phyloP scores from a whole-genome alignment of 2,329 filamentous ascomycete species.

The Microdochium bolleyi region DNA sequence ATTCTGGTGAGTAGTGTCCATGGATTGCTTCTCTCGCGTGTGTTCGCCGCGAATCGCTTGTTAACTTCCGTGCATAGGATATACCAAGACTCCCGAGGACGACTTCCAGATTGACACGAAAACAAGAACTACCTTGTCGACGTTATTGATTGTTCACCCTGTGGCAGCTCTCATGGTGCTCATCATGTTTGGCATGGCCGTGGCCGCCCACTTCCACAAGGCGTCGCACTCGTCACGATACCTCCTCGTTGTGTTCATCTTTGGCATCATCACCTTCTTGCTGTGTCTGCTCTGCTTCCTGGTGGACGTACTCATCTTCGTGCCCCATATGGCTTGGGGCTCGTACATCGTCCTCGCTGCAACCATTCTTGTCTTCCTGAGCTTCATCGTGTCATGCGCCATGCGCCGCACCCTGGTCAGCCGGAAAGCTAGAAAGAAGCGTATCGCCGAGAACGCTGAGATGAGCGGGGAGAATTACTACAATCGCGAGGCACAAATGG shows the following conservation, averaged over 20 bases:
- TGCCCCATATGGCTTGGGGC: constrained; percentile 89
- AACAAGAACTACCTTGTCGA: constrained; percentile 61
- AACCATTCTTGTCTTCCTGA: constrained; percentile 74
- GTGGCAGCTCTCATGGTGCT: constrained; percentile 81
- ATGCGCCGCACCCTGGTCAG: constrained; percentile 91
- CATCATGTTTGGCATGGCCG: constrained; percentile 72
- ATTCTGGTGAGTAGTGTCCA: constrained; percentile 68
- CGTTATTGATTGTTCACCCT: constrained; percentile 87
- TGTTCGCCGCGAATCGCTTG: not conserved
- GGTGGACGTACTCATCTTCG: constrained; percentile 88
- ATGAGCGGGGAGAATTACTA: constrained; percentile 97
- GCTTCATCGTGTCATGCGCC: constrained; percentile 80
- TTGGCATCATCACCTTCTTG: constrained; percentile 78
- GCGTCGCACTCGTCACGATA: constrained; percentile 87
- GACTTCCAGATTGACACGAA: constrained; percentile 4
- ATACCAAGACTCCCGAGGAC: not conserved
- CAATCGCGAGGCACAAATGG: constrained; percentile 54
- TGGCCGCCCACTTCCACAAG: constrained; percentile 76
- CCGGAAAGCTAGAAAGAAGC: constrained; percentile 85
- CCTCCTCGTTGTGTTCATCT: constrained; percentile 75
- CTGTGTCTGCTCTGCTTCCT: constrained; percentile 82
- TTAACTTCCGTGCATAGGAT: not conserved
- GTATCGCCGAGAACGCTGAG: constrained; percentile 88
- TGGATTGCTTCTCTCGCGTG: constrained; percentile 2
- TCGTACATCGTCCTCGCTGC: constrained; percentile 88